Conservation (phyloP, 495 filamentous ascomycete species). For the Sordaria brevicollis region DNA sequence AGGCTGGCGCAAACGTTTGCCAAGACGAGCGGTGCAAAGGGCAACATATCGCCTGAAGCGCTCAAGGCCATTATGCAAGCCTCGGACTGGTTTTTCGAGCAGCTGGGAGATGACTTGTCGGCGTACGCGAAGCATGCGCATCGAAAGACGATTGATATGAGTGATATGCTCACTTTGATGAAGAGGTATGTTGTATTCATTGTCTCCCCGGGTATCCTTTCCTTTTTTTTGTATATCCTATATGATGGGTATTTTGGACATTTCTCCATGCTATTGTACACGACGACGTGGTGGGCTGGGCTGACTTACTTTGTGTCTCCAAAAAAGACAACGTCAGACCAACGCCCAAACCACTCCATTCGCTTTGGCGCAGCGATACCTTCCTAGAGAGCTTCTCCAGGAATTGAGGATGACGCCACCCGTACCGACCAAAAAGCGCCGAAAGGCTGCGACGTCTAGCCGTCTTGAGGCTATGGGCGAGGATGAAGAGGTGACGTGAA, state of each 20-base stretch:
- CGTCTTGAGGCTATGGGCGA: constrained; percentile 1
- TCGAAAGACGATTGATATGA: constrained; percentile 76
- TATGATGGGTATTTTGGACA: not conserved
- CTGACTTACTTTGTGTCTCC: constrained; percentile 7
- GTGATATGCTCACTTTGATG: constrained; percentile 71
- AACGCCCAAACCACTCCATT: constrained; percentile 65
- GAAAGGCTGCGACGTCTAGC: not conserved
- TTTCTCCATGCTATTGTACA: constrained; percentile 21
- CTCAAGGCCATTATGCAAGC: constrained; percentile 66
- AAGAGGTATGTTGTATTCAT: constrained; percentile 50
- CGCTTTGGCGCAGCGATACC: constrained; percentile 67
- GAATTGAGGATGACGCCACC: constrained; percentile 65
- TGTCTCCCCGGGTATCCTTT: constrained; percentile 15
- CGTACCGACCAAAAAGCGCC: constrained; percentile 13
- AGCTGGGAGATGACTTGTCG: constrained; percentile 66
- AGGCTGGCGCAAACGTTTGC: constrained; percentile 64
- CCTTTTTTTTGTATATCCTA: constrained; percentile 4
- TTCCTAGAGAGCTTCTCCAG: constrained; percentile 75
- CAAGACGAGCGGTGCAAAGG: constrained; percentile 49
- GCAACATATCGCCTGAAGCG: constrained; percentile 60
- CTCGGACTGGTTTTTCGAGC: constrained; percentile 83
- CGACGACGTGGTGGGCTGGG: too few species aligned
- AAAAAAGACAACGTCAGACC: constrained; percentile 63
- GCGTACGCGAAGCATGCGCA: constrained; percentile 74
- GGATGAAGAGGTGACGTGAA: constrained; percentile 19